phyloP scores from a whole-genome alignment of 2,329 filamentous ascomycete genomes.

The Trichoderma polysporum region DNA sequence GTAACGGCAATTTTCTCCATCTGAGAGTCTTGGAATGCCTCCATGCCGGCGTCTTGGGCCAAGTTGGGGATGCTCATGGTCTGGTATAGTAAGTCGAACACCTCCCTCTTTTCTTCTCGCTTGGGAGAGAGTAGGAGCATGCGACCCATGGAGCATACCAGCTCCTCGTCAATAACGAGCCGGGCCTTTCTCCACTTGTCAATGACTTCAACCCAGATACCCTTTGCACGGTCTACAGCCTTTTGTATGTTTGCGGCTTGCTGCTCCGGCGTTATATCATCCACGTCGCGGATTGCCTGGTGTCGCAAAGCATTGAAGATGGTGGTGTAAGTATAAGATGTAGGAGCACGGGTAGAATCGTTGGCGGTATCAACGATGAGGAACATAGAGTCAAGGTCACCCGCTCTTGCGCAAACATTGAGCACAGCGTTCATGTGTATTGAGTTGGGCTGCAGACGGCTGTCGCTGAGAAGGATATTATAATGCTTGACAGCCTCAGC shows the following conservation, averaged over 20 bases:
- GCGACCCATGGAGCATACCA: slow-evolving; percentile 79
- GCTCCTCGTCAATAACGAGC: slow-evolving; percentile 70
- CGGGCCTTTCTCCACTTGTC: slow-evolving; percentile 71
- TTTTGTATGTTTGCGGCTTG: slow-evolving; percentile 38
- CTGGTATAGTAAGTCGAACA: slow-evolving; percentile 76
- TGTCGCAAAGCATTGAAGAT: slow-evolving; percentile 74
- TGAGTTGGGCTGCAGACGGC: slow-evolving; percentile 66
- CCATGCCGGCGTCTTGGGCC: slow-evolving; percentile 35
- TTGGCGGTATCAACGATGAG: slow-evolving; percentile 71
- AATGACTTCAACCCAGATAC: slow-evolving; percentile 79
- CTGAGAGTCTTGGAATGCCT: slow-evolving; percentile 25
- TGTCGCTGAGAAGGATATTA: slow-evolving; percentile 66
- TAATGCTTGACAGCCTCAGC: slow-evolving; percentile 73
- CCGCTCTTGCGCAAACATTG: slow-evolving; percentile 71
- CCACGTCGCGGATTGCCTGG: slow-evolving; percentile 29
- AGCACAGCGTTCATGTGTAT: slow-evolving; percentile 90
- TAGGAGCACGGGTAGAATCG: slow-evolving; percentile 62
- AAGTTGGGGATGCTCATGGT: slow-evolving; percentile 71
- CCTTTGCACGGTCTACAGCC: slow-evolving; percentile 64
- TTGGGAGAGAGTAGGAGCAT: slow-evolving; percentile 67
- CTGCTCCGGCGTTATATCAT: slow-evolving; percentile 33
- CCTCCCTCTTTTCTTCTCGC: slow-evolving; percentile 62
- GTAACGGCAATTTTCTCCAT: slow-evolving; percentile 27
- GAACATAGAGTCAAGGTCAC: slow-evolving; percentile 80
- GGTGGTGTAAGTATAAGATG: slow-evolving; percentile 70